Percentiles rank a stretch among this genome's conserved stretches.
Conservation (phyloP, 108 stramenopile species). For the Nitzschia sp. region DNA sequence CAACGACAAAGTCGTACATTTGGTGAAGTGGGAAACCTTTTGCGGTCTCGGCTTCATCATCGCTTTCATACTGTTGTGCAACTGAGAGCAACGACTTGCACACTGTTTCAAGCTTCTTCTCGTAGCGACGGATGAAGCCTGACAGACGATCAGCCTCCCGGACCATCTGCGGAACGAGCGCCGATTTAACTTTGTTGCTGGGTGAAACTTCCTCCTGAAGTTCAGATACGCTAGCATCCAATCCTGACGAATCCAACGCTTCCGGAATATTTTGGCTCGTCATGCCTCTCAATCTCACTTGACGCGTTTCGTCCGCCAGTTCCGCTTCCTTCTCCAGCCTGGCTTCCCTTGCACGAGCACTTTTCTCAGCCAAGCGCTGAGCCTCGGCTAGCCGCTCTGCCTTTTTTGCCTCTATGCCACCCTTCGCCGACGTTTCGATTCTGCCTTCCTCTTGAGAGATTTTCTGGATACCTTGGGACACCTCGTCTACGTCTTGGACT, state of each 20-base stretch:
- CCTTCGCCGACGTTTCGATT: neutral
- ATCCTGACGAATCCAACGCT: neutral
- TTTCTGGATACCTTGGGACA: too few relatives aligned
- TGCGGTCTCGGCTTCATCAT: slow-evolving; percentile 5
- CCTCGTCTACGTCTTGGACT: too few relatives aligned
- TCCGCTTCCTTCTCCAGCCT: slow-evolving; percentile 19
- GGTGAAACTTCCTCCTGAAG: neutral
- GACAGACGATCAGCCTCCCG: slow-evolving; percentile 32
- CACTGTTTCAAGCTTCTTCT: slow-evolving; percentile 33
- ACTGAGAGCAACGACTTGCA: slow-evolving; percentile 32
- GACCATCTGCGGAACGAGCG: slow-evolving; percentile 23
- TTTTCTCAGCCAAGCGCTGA: slow-evolving; percentile 12
- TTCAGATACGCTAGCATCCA: neutral
- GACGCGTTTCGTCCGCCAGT: neutral
- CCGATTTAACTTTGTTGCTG: neutral
- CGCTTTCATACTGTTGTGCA: slow-evolving; percentile 9
- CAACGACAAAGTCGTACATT: slow-evolving; percentile 19
- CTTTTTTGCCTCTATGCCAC: neutral
- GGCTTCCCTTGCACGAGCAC: slow-evolving; percentile 7
- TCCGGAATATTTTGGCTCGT: neutral
- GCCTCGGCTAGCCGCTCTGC: slow-evolving; percentile 9
- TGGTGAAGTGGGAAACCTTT: slow-evolving; percentile 13
- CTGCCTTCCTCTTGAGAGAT: neutral
- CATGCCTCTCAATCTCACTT: neutral
- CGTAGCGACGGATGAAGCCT: slow-evolving; percentile 33